phyloP scores from a whole-genome alignment of 345 rosid species.

The Pseudoturritis turrita region DNA sequence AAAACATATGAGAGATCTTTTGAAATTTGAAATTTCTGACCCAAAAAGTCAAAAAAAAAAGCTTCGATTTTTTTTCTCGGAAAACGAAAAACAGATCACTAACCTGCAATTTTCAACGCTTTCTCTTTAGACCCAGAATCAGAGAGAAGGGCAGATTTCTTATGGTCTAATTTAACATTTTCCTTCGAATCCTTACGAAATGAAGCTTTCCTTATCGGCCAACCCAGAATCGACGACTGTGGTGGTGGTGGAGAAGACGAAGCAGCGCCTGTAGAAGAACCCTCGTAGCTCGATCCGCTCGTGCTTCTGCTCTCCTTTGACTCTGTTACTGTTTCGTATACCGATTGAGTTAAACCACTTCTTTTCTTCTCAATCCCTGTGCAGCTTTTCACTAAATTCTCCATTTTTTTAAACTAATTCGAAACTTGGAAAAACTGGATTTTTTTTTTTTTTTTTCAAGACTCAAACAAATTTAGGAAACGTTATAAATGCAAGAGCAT shows the following conservation, averaged over 20 bases:
- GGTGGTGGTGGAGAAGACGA: constrained; percentile 45
- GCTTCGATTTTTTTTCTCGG: background rate
- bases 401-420: constrained; percentile 36
- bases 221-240: constrained; percentile 53
- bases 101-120: constrained; percentile 52
- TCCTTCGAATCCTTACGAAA: constrained; percentile 41
- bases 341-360: constrained; percentile 28
- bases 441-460: background rate
- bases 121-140: constrained; percentile 39
- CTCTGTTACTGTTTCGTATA: constrained; percentile 45
- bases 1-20: background rate
- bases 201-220: constrained; percentile 85
- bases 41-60: background rate
- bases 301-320: constrained; percentile 48
- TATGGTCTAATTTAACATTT: constrained; percentile 34
- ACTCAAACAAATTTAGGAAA: background rate
- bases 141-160: constrained; percentile 14
- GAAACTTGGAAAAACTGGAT: background rate
- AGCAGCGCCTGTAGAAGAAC: constrained; percentile 26
- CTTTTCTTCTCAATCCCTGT: constrained; percentile 38
- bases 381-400: constrained; percentile 46
- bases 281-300: constrained; percentile 42
- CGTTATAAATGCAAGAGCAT: constrained; percentile 13
- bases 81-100: constrained; percentile 19
- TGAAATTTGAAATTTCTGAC: background rate